Conservation (phyloP, 208 protist species). For the Angomonas ambiguus region DNA sequence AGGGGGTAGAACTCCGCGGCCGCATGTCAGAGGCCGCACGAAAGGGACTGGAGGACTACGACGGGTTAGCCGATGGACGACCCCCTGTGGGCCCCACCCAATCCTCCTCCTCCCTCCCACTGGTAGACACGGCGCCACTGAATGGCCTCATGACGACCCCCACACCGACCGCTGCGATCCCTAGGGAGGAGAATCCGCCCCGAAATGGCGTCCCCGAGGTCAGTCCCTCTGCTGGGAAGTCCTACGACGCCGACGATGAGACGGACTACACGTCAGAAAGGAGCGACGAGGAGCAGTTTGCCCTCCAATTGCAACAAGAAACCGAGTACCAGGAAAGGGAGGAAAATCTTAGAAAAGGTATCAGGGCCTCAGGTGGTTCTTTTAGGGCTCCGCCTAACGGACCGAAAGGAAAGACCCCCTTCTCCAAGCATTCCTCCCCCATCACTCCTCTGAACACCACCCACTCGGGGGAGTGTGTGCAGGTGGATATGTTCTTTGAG, state of each 20-base stretch:
- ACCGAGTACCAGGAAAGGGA: conserved; percentile 16
- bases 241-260: conserved; percentile 17
- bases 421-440: not conserved
- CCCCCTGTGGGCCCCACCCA: too few species aligned
- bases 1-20: conserved; percentile 16
- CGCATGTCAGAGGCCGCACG: conserved; percentile 9
- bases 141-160: not conserved
- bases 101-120: not conserved
- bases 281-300: conserved; percentile 45
- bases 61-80: not conserved
- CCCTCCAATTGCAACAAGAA: conserved; percentile 32
- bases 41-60: not conserved
- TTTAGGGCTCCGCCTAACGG: not conserved
- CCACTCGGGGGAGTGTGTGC: not conserved
- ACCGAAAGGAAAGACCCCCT: not conserved
- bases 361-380: not conserved
- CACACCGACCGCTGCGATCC: not conserved
- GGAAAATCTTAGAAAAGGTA: not conserved
- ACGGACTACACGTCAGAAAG: conserved; percentile 37
- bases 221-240: not conserved
- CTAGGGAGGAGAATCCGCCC: not conserved
- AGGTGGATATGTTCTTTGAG: conserved; percentile 61
- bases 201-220: not conserved
- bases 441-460: not conserved
- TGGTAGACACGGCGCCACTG: not conserved